Base-by-base conservation (phyloP, 129 eudicot species). In the Heracleum sosnowskyi region DNA sequence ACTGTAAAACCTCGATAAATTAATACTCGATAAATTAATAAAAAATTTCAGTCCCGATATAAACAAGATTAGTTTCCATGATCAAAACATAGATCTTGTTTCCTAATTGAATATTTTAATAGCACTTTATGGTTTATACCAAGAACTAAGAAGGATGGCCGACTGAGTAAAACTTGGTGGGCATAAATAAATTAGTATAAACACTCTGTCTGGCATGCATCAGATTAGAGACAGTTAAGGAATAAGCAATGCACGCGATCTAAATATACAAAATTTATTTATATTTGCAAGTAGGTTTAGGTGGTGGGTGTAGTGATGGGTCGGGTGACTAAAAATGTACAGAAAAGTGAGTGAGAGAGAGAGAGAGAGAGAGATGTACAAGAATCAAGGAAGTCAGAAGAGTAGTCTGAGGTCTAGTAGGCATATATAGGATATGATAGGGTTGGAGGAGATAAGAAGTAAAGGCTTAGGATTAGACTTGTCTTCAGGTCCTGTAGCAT, bases 181-280 rank as follows among this genome's bases (percentile, higher is more conserved):
- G 34, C 4, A 44, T 44, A 16, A 57, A 57, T 57, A 57, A 57
- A 57, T 57, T 57, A 57, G 66, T n/a, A 57, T 57, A n/a, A 57
- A 55, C 28, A 57, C 66, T n/a, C 13, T 57, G 66, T n/a, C 62
- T 35, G 40, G 46, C 49, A 53, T 68, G 35, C 69, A 34, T 35
- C 79, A 76, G 47, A 76, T 39, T 36, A 76, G 64, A 69, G 26
- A 36, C 69, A 22, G 60, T 42, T 79, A 79, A 24, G 71, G 66
- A 28, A 78, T 29, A 44, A 37, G n/a, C 24, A 51, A 22, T 7
- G 51, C 77, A 79, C 60, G 81, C 69, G 51, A 62, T n/a, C n/a
- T 42, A 68, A 47, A 33, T 28, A 24, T 24, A 22, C 66, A 57
- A 24, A 57, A n/a, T 16, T 1, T n/a, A 2, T 57, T 55, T 57